Conservation (phyloP, 2,329 filamentous ascomycete species). For the Xylariaceae sp. region DNA sequence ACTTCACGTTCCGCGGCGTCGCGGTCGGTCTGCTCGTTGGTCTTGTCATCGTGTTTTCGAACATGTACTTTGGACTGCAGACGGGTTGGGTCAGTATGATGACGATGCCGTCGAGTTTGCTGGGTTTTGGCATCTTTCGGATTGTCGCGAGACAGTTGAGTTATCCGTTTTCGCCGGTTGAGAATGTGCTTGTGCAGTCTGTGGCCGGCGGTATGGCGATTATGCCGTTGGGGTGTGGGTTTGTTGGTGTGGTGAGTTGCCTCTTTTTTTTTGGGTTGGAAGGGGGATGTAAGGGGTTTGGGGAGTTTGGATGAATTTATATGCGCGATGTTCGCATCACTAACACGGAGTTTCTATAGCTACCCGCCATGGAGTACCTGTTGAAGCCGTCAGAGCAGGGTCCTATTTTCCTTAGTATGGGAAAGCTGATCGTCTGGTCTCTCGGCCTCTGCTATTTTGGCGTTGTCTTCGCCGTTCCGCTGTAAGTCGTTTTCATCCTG, state of each 20-base stretch:
- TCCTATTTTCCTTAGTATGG: slow-evolving; percentile 64
- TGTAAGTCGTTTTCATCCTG: slow-evolving; percentile 46
- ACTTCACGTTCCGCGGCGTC: slow-evolving; percentile 81
- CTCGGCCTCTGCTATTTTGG: slow-evolving; percentile 94
- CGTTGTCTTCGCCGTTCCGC: slow-evolving; percentile 89
- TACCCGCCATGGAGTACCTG: slow-evolving; percentile 87
- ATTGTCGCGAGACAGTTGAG: slow-evolving; percentile 65
- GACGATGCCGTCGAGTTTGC: slow-evolving; percentile 92
- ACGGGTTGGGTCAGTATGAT: slow-evolving; percentile 72
- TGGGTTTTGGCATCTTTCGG: slow-evolving; percentile 93
- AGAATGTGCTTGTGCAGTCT: slow-evolving; percentile 95
- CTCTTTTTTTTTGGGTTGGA: background rate
- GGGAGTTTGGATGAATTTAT: background rate
- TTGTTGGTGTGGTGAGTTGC: slow-evolving; percentile 70
- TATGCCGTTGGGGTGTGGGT: slow-evolving; percentile 92
- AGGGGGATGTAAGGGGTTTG: background rate
- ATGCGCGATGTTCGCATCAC: background rate
- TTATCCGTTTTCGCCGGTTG: slow-evolving; percentile 84
- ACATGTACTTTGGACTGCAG: slow-evolving; percentile 98
- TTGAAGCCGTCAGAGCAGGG: slow-evolving; percentile 73
- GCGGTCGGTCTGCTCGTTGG: slow-evolving; percentile 77
- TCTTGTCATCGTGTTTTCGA: slow-evolving; percentile 88
- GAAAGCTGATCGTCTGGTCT: slow-evolving; percentile 83
- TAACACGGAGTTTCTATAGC: slow-evolving; percentile 35
- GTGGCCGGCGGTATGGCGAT: slow-evolving; percentile 94